Conservation (phyloP, 345 rosid species). For the Diplotaxis tenuifolia region DNA sequence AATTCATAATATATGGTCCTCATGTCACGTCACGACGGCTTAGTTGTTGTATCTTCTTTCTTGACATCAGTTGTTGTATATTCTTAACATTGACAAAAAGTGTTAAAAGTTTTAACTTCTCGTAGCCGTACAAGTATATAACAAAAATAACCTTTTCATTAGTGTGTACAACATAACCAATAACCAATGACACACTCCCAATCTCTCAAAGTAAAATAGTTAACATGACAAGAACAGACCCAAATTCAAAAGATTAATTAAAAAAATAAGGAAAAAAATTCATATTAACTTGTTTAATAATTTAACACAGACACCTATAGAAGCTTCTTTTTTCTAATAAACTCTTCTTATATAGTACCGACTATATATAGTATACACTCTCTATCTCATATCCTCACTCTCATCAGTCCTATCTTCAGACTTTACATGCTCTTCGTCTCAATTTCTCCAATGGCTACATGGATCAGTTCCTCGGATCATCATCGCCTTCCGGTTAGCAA, state of each 20-base stretch:
- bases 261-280: too few species aligned
- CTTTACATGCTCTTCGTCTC: background rate
- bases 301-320: too few species aligned
- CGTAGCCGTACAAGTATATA: background rate
- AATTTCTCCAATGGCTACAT: slow-evolving; percentile 1
- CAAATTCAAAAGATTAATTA: background rate
- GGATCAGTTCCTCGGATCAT: slow-evolving; percentile 12
- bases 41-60: background rate
- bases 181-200: too few species aligned
- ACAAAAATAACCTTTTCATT: background rate
- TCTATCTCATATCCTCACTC: slow-evolving; percentile 1
- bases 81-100: background rate
- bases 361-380: background rate
- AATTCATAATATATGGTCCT: background rate
- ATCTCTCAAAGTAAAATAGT: background rate
- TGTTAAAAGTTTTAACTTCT: background rate
- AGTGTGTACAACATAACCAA: too few species aligned
- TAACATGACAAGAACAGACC: background rate
- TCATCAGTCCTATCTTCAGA: background rate
- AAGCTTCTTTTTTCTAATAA: too few species aligned
- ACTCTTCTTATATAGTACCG: background rate
- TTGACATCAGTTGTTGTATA: background rate
- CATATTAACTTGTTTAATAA: too few species aligned
- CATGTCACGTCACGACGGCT: slow-evolving; percentile 24
- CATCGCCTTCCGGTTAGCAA: slow-evolving; percentile 12